A percentile compares a stretch with the other conserved stretches of the same genome.
phyloP scores from a whole-genome alignment of 2,329 filamentous ascomycete genomes.

The Elsinoe perseae region DNA sequence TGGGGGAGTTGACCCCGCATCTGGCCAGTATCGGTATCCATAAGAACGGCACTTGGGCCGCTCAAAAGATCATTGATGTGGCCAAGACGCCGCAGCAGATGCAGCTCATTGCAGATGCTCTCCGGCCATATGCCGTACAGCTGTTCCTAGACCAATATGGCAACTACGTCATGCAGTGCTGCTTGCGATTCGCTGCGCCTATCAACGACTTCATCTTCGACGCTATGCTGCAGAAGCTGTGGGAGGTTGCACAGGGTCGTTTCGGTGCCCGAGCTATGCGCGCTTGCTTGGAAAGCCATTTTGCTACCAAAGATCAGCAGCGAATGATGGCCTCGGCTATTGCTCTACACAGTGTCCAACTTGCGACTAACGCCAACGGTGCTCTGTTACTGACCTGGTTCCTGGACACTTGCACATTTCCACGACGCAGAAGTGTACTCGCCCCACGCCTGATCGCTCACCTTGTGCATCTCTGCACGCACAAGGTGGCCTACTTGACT shows the following conservation, averaged over 20 bases:
- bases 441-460: constrained; percentile 88
- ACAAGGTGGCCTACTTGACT: constrained; percentile 96
- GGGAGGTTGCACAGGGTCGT: constrained; percentile 85
- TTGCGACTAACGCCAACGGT: constrained; percentile 93
- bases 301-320: constrained; percentile 90
- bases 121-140: constrained; percentile 79
- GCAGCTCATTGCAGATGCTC: constrained; percentile 71
- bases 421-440: constrained; percentile 79
- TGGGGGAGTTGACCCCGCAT: constrained; percentile 78
- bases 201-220: constrained; percentile 98
- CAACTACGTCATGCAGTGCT: constrained; percentile 96
- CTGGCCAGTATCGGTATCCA: constrained; percentile 94
- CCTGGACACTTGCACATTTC: constrained; percentile 94
- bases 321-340: constrained; percentile 89
- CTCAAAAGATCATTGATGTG: constrained; percentile 98
- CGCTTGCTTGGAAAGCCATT: constrained; percentile 91
- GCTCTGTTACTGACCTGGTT: constrained; percentile 94
- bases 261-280: constrained; percentile 95
- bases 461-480: constrained; percentile 89
- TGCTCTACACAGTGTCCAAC: constrained; percentile 90
- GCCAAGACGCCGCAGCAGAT: constrained; percentile 80
- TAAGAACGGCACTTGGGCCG: constrained; percentile 99
- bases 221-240: constrained; percentile 87
- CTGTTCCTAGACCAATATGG: constrained; percentile 96
- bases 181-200: constrained; percentile 79